Percentiles rank a stretch among this genome's conserved stretches.
Conservation (phyloP, 257 asterid genomes). For the Solanum megistacrolobum region DNA sequence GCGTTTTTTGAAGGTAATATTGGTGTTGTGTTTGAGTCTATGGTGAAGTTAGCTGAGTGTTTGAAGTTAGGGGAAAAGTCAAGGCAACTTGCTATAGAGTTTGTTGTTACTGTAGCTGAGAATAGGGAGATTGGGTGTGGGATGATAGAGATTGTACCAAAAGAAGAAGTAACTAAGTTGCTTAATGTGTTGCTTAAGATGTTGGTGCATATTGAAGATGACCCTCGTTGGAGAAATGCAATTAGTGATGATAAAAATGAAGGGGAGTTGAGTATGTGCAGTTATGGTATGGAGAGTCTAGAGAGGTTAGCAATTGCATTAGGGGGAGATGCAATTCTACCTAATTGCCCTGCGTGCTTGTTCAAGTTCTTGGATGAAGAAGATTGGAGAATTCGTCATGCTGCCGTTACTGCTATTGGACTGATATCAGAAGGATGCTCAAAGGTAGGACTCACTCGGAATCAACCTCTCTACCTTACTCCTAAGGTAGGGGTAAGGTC, state of each 20-base stretch:
- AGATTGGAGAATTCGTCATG: not conserved
- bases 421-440: conserved; percentile 1
- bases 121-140: not conserved
- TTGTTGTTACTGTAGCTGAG: not conserved
- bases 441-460: not conserved
- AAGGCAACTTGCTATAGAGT: not conserved
- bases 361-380: not conserved
- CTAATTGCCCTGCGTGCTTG: not conserved
- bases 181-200: not conserved
- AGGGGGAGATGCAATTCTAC: not conserved
- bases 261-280: not conserved
- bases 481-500: not conserved
- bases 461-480: not conserved
- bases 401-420: not conserved
- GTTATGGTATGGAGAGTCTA: not conserved
- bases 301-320: conserved; percentile 1
- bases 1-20: not conserved
- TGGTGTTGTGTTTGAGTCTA: not conserved
- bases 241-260: not conserved
- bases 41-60: not conserved
- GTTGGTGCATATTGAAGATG: not conserved
- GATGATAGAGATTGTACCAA: not conserved
- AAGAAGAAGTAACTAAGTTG: not conserved
- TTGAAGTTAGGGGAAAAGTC: not conserved
- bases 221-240: not conserved